Conservation (phyloP, 2,329 filamentous ascomycete genomes). For the Aspergillus eucalypticola region DNA sequence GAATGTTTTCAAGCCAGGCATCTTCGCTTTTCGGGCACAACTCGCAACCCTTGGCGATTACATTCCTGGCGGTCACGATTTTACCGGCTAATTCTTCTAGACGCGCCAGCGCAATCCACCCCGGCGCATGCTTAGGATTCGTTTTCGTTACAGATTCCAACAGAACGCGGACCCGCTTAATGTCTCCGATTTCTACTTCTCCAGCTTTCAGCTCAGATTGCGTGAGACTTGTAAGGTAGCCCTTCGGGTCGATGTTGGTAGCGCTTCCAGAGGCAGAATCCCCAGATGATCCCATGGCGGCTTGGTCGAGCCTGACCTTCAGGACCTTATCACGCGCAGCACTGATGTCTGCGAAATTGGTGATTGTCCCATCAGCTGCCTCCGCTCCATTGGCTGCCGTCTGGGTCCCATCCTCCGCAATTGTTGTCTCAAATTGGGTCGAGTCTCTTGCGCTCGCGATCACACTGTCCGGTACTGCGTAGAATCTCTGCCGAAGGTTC, state of each 20-base stretch:
- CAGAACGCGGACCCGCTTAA: slow-evolving; percentile 87
- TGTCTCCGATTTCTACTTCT: slow-evolving; percentile 85
- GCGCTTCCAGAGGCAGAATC: slow-evolving; percentile 74
- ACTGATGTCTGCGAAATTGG: slow-evolving; percentile 96
- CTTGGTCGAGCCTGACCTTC: slow-evolving; percentile 89
- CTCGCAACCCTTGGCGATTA: slow-evolving; percentile 85
- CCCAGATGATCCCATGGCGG: slow-evolving; percentile 69
- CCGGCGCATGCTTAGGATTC: slow-evolving; percentile 90
- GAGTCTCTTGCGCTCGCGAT: slow-evolving; percentile 81
- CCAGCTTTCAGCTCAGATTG: slow-evolving; percentile 77
- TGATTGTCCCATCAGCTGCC: slow-evolving; percentile 79
- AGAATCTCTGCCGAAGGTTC: slow-evolving; percentile 80
- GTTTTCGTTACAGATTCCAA: slow-evolving; percentile 97
- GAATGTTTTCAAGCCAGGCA: slow-evolving; percentile 93
- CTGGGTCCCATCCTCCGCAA: slow-evolving; percentile 74
- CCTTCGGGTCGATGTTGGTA: slow-evolving; percentile 90
- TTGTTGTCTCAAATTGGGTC: slow-evolving; percentile 79
- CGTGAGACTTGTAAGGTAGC: slow-evolving; percentile 88
- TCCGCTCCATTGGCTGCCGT: slow-evolving; percentile 50
- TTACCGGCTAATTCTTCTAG: slow-evolving; percentile 92
- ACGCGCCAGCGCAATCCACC: slow-evolving; percentile 92
- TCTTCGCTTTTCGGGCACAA: slow-evolving; percentile 93
- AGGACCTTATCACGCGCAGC: slow-evolving; percentile 94
- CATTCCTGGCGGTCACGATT: slow-evolving; percentile 80
- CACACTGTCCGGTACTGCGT: slow-evolving; percentile 95